These are phyloP conservation scores for Taphrina wiesneri DNA, from an alignment of 1,139 yeast genomes.

Conservation along the genomic window DNA sequence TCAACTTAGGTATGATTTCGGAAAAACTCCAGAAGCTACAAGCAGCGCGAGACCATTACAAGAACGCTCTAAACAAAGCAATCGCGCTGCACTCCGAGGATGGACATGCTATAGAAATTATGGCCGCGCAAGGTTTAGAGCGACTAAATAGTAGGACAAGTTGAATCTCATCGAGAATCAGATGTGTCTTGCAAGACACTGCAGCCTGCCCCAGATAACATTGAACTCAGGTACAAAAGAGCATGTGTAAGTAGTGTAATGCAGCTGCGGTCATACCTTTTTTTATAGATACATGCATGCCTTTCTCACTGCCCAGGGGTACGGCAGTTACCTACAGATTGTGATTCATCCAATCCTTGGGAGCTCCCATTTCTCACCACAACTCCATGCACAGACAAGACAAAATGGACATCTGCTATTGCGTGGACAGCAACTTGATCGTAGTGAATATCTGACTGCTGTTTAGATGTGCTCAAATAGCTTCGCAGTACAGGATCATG, in stretches of 20 bases:
- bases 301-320: no score
- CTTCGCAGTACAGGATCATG: neutral
- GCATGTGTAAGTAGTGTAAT: no score
- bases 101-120: neutral
- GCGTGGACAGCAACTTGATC: neutral
- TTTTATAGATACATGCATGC: no score
- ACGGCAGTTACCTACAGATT: no score
- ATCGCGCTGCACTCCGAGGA: neutral
- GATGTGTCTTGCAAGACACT: no score
- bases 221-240: no score
- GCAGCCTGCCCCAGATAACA: no score
- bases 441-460: neutral
- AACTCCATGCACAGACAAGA: neutral
- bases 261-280: no score
- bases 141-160: neutral
- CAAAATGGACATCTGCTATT: neutral
- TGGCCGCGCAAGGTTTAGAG: neutral
- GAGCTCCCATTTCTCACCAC: no score
- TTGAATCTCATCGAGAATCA: neutral
- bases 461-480: neutral
- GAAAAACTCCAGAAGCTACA: constrained; percentile 3
- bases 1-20: constrained; percentile 23
- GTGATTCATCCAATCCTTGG: no score
- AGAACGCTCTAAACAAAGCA: neutral
- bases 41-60: constrained; percentile 5